A percentile compares a stretch with the other conserved stretches of the same genome.
Evolutionary conservation across 225 moss, liverwort and hornwort genomes (phyloP).

Genomic region (Pseudisothecium myosuroides): DNA sequence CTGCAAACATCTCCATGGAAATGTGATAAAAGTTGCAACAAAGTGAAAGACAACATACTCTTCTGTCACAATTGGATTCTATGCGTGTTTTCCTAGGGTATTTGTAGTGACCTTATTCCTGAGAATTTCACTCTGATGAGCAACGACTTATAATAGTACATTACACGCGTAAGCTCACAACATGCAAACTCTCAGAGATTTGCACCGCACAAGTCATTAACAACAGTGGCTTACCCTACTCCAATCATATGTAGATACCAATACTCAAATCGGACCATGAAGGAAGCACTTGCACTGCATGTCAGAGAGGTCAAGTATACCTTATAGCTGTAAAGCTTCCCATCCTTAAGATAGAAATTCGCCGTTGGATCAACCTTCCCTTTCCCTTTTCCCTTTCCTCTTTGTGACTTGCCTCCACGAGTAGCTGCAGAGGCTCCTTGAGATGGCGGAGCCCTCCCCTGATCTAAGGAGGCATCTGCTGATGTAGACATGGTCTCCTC

Average conservation of each 20-base stretch:
- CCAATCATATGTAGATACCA: not conserved
- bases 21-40: not conserved
- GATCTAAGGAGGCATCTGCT: constrained; percentile 8
- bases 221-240: not conserved
- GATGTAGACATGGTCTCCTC: constrained; percentile 2
- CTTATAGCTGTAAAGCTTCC: constrained; percentile 87
- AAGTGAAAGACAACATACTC: not conserved
- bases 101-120: not conserved
- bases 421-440: constrained; percentile 13
- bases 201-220: not conserved
- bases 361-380: constrained; percentile 52
- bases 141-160: not conserved
- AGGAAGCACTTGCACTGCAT: not conserved
- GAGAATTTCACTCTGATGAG: not conserved
- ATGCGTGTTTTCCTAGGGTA: no score
- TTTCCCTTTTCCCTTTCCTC: constrained; percentile 69
- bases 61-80: not conserved
- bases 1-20: not conserved
- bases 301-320: constrained; percentile 8
- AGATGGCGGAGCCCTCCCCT: not conserved
- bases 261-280: not conserved
- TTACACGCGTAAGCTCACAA: not conserved
- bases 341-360: constrained; percentile 80
- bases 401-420: constrained; percentile 48
- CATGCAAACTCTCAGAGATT: not conserved